A percentile compares a stretch with the other conserved stretches of the same genome.
phyloP scores from a whole-genome alignment of 257 asterid genomes.

The Datura wrightii region DNA sequence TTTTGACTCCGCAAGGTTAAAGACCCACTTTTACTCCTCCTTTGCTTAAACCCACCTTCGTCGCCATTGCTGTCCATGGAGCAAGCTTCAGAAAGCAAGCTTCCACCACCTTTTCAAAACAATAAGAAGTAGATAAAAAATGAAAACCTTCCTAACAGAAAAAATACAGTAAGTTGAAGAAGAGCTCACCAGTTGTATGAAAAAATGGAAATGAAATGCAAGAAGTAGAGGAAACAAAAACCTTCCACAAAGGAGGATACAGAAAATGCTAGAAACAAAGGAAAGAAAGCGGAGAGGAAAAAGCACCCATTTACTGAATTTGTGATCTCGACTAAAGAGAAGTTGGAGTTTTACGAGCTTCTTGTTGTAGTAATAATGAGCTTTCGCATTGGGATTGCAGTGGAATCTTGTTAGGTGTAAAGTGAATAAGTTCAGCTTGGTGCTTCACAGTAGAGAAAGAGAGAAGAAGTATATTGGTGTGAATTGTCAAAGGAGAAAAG shows the following conservation, averaged over 20 bases:
- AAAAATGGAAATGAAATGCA: background rate
- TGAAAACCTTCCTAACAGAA: background rate
- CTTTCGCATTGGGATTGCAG: background rate
- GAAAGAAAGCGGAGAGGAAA: constrained; percentile 33
- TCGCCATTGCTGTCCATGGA: background rate
- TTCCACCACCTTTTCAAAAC: background rate
- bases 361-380: background rate
- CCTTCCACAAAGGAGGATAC: background rate
- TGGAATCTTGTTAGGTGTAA: background rate
- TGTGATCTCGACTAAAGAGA: background rate
- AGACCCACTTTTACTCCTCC: background rate
- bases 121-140: background rate
- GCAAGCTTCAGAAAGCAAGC: background rate
- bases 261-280: constrained; percentile 42
- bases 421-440: constrained; percentile 14
- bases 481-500: background rate
- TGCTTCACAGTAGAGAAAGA: background rate
- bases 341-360: background rate
- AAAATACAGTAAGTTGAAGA: background rate
- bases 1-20: background rate
- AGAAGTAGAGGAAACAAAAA: background rate
- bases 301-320: constrained; percentile 43
- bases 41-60: background rate
- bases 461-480: background rate
- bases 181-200: background rate